Percentiles rank a stretch among this genome's conserved stretches.
These are phyloP conservation scores for Claviceps lovelessii DNA, from an alignment of 2,329 filamentous ascomycete species.

Conservation along the genomic window DNA sequence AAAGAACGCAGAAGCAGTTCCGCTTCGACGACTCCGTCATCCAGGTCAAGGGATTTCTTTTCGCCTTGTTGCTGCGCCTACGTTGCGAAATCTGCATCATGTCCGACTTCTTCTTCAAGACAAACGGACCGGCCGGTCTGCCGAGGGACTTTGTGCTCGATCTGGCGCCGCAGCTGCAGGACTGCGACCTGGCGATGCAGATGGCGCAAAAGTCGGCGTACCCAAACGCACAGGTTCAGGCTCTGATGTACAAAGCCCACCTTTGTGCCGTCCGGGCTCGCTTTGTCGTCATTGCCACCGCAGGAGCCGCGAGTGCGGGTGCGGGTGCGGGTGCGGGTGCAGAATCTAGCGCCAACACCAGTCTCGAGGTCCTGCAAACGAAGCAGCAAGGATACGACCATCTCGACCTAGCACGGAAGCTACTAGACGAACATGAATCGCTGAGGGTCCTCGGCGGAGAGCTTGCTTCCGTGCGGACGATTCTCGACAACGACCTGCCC, in stretches of 20 bases:
- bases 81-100: conserved; percentile 35
- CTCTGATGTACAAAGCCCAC: conserved; percentile 33
- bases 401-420: neutral
- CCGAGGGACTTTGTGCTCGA: conserved; percentile 11
- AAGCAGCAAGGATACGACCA: neutral
- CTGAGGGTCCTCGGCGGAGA: neutral
- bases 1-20: conserved; percentile 14
- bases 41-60: conserved; percentile 24
- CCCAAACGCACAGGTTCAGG: conserved; percentile 33
- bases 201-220: conserved; percentile 21
- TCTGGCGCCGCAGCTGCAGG: conserved; percentile 17
- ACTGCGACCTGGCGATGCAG: conserved; percentile 27
- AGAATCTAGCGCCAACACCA: neutral
- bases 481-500: conserved; percentile 28
- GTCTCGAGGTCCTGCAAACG: neutral
- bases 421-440: neutral
- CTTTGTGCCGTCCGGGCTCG: conserved; percentile 17
- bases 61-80: conserved; percentile 29
- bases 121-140: conserved; percentile 2
- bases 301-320: too few species aligned
- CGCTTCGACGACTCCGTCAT: conserved; percentile 20
- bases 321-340: neutral
- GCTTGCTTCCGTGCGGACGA: neutral
- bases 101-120: conserved; percentile 20
- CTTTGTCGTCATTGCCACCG: conserved; percentile 14